These are phyloP conservation scores for Phalaenopsis equestris DNA, from an alignment of 106 monocot genomes.

Conservation along the genomic window DNA sequence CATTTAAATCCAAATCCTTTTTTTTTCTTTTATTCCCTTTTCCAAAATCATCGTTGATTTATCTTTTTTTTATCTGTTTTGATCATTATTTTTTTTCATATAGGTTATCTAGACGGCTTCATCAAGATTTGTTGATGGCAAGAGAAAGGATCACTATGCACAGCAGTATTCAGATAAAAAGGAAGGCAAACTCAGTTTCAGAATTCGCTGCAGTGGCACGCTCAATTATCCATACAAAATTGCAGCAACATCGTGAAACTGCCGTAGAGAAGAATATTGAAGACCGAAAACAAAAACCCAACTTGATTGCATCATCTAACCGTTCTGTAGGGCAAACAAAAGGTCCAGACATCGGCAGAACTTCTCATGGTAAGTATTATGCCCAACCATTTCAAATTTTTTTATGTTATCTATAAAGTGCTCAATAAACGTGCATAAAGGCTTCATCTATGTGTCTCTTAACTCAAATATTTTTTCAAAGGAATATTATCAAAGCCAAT, in stretches of 20 bases:
- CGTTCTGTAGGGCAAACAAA: conserved; percentile 1
- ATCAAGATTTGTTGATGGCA: conserved; percentile 34
- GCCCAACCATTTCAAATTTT: background rate
- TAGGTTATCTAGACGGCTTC: conserved; percentile 50
- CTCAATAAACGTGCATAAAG: too few relatives aligned
- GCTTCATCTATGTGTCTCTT: too few relatives aligned
- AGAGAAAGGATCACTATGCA: conserved; percentile 36
- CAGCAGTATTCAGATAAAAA: conserved; percentile 22
- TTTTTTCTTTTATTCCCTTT: too few relatives aligned
- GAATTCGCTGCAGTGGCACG: conserved; percentile 40
- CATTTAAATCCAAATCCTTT: too few relatives aligned
- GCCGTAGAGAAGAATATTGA: background rate
- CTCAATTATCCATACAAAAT: conserved; percentile 46
- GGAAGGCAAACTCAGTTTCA: conserved; percentile 35
- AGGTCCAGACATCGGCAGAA: conserved; percentile 4
- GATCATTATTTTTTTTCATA: background rate
- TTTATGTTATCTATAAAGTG: background rate
- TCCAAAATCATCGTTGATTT: too few relatives aligned
- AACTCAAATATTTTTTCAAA: too few relatives aligned
- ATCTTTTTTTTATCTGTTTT: background rate
- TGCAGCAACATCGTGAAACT: conserved; percentile 44
- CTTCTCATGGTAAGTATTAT: conserved; percentile 4
- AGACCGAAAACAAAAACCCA: conserved; percentile 2
- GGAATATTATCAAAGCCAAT: too few relatives aligned
- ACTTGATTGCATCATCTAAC: conserved; percentile 5